Evolutionary conservation across 2,329 filamentous ascomycete genomes (phyloP), one percentile per base, ranked within the genome.

Genomic region (Colletotrichum echinochloae): DNA sequence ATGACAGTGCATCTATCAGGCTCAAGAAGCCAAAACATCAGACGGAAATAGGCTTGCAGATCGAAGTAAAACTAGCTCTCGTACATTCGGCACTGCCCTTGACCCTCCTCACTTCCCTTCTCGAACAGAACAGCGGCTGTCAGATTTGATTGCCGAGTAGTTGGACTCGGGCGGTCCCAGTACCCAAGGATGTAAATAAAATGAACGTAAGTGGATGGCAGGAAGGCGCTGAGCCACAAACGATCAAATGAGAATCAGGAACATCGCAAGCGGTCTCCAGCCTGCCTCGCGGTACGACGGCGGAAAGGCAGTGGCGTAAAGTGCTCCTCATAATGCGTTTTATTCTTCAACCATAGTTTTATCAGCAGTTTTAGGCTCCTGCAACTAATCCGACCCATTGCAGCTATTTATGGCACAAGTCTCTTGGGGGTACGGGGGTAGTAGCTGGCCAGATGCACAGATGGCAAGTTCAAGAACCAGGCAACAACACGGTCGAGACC

Each of bases 401-500:
- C 18, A 33, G 28, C 18, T 28, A n/a, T 57, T 78, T 79, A 89
- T 73, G 88, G 87, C 71, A 84, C 75, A 74, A 90, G 78, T 68
- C 88, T 84, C 84, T 89, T 90, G 9, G 88, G 88, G 20, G 88
- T 90, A 59, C 88, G 82, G 12, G 88, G 88, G 77, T 89, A 90
- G 76, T 85, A 89, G 61, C 82, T 83, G 30, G 87, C 84, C 60
- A 90, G 79, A 74, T 90, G 88, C 65, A 90, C 87, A 74, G 84
- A 88, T 2, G 88, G 88, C 74, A 90, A 76, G 74, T 85, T 85
- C 71, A 90, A 78, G 77, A 86, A 90, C 86, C 87, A 90, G 7
- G 88, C 87, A 60, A 97, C 91, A 62, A 98, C 92, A 78, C 95
- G 91, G 83, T 98, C 94, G 61, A 98, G 85, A 60, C 95, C 94